Conservation (phyloP, 75 land plant genomes). For the Cunninghamia lanceolata region DNA sequence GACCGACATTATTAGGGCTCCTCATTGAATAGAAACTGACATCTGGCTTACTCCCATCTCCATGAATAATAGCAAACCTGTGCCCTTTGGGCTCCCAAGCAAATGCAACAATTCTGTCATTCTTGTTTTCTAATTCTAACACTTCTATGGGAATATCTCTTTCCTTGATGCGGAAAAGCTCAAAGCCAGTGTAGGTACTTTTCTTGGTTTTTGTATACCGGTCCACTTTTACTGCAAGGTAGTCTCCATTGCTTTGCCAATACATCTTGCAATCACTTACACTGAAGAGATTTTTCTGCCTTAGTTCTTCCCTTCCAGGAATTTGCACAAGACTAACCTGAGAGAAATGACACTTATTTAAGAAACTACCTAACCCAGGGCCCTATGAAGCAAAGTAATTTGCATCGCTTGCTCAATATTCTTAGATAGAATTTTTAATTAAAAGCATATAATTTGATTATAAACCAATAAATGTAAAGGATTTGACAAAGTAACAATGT, state of each 20-base stretch:
- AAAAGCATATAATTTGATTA: no score
- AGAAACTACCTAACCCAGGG: not conserved
- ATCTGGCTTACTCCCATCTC: slow-evolving; percentile 87
- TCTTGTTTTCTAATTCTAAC: slow-evolving; percentile 92
- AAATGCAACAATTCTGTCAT: slow-evolving; percentile 93
- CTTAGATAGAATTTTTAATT: not conserved
- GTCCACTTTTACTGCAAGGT: slow-evolving; percentile 93
- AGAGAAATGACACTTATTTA: not conserved
- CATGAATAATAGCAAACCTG: slow-evolving; percentile 94
- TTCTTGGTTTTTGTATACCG: slow-evolving; percentile 94
- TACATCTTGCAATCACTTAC: slow-evolving; percentile 98
- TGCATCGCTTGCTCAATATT: not conserved
- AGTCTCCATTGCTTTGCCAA: slow-evolving; percentile 98
- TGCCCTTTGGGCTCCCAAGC: slow-evolving; percentile 99
- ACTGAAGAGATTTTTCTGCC: slow-evolving; percentile 95
- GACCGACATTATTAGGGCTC: slow-evolving; percentile 53
- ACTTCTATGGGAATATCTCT: slow-evolving; percentile 98
- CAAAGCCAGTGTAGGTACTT: slow-evolving; percentile 95
- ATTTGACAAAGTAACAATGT: not conserved
- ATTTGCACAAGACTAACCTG: slow-evolving; percentile 93
- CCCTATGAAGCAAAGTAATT: not conserved
- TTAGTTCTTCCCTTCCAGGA: slow-evolving; percentile 80
- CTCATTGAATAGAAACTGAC: slow-evolving; percentile 89
- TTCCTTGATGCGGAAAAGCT: slow-evolving; percentile 94
- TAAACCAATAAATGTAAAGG: not conserved